Evolutionary conservation across 495 filamentous ascomycete genomes (phyloP).

Genomic region (Clohesyomyces aquaticus): DNA sequence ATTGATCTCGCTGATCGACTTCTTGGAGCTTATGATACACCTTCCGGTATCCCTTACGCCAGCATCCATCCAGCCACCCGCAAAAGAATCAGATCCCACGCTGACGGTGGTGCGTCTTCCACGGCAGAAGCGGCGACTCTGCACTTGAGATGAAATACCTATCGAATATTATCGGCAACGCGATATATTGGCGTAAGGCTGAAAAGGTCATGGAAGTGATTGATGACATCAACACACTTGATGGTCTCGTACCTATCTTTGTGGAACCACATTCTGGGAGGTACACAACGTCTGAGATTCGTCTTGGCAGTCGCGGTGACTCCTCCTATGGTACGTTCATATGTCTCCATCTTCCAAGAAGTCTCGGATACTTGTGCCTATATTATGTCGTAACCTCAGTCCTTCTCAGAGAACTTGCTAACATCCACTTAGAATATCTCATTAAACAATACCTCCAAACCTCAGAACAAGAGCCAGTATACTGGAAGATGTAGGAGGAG

Average conservation of each 20-base stretch:
- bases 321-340: slow-evolving; percentile 80
- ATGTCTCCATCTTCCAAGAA: no score
- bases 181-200: slow-evolving; percentile 80
- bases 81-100: slow-evolving; percentile 75
- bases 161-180: slow-evolving; percentile 90
- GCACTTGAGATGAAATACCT: slow-evolving; percentile 97
- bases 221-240: slow-evolving; percentile 70
- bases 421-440: slow-evolving; percentile 75
- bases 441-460: slow-evolving; percentile 96
- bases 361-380: no score
- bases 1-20: slow-evolving; percentile 85
- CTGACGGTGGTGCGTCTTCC: slow-evolving; percentile 80
- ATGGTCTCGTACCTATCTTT: slow-evolving; percentile 86
- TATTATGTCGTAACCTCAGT: not conserved
- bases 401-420: not conserved
- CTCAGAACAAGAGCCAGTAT: slow-evolving; percentile 79
- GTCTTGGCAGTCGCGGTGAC: slow-evolving; percentile 86
- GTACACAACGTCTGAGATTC: slow-evolving; percentile 80
- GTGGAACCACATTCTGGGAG: slow-evolving; percentile 75
- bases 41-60: slow-evolving; percentile 83
- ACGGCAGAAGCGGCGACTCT: slow-evolving; percentile 87
- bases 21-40: slow-evolving; percentile 79
- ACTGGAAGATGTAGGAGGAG: slow-evolving; percentile 87
- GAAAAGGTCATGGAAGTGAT: slow-evolving; percentile 88
- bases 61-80: slow-evolving; percentile 80